phyloP scores from a whole-genome alignment of 2,329 filamentous ascomycete species.

The Arthrinium puccinioides region DNA sequence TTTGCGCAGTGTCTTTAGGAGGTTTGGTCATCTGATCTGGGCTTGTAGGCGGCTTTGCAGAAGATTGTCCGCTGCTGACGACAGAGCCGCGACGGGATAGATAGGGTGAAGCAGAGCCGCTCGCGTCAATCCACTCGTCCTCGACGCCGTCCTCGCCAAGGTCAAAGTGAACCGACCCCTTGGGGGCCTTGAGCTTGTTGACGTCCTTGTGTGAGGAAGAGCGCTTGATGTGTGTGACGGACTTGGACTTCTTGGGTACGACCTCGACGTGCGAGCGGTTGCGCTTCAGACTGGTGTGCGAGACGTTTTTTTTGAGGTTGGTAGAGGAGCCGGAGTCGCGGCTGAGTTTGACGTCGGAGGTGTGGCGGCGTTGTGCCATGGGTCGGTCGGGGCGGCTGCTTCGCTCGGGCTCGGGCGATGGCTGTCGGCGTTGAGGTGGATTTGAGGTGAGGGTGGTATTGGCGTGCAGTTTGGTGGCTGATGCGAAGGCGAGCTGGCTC shows the following conservation, averaged over 20 bases:
- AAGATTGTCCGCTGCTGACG: slow-evolving; percentile 41
- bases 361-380: slow-evolving; percentile 37
- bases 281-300: slow-evolving; percentile 49
- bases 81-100: slow-evolving; percentile 43
- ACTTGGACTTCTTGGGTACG: slow-evolving; percentile 41
- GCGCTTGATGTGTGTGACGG: slow-evolving; percentile 45
- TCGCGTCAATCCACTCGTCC: slow-evolving; percentile 63
- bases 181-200: slow-evolving; percentile 34
- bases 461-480: slow-evolving; percentile 2
- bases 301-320: slow-evolving; percentile 44
- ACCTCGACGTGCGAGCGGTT: slow-evolving; percentile 54
- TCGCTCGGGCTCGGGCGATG: slow-evolving; percentile 27
- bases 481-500: slow-evolving; percentile 15
- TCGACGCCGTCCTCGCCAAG: slow-evolving; percentile 46
- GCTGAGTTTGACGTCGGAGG: slow-evolving; percentile 43
- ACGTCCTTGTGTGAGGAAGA: slow-evolving; percentile 43
- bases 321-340: slow-evolving; percentile 31
- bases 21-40: slow-evolving; percentile 23
- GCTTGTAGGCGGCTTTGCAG: slow-evolving; percentile 24
- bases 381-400: slow-evolving; percentile 34
- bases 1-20: slow-evolving; percentile 22
- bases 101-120: slow-evolving; percentile 54
- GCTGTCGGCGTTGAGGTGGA: slow-evolving; percentile 16
- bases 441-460: slow-evolving; percentile 2
- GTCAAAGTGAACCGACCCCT: slow-evolving; percentile 55